Conservation (phyloP, 73 alveolate species). For the Durusdinium trenchii region DNA sequence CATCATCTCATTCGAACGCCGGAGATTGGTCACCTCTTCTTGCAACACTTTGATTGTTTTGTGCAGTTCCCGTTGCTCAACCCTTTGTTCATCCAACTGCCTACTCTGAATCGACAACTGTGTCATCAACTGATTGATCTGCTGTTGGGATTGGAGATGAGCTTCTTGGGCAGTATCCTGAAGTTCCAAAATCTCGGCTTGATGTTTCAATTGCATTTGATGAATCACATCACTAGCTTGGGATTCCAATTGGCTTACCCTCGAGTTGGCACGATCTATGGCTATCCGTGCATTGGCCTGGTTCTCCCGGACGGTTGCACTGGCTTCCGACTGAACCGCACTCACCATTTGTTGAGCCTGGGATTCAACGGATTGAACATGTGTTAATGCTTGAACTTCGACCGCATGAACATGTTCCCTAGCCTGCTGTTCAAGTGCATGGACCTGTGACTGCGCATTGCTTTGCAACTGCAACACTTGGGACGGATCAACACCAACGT, state of each 20-base stretch:
- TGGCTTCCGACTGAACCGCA: constrained; percentile 13
- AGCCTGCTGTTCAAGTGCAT: too few relatives aligned
- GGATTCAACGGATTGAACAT: background rate
- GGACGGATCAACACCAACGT: constrained; percentile 15
- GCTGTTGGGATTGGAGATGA: background rate
- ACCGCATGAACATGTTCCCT: background rate
- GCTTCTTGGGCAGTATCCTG: background rate
- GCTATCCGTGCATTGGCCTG: background rate
- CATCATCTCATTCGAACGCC: background rate
- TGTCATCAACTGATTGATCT: background rate
- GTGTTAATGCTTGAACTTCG: background rate
- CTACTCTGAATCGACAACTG: background rate
- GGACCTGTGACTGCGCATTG: background rate
- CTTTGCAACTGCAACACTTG: background rate
- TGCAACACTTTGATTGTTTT: background rate
- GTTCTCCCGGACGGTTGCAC: background rate
- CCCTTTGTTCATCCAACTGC: background rate
- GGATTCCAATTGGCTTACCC: background rate
- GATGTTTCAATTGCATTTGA: background rate
- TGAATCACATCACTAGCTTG: background rate
- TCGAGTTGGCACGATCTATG: background rate
- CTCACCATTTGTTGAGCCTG: background rate
- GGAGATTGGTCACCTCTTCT: background rate
- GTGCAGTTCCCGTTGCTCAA: background rate
- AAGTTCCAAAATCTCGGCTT: background rate